Percentiles rank a stretch among this genome's conserved stretches.
Conservation (phyloP, 2,329 filamentous ascomycete genomes). For the Cercospora brassicicola region DNA sequence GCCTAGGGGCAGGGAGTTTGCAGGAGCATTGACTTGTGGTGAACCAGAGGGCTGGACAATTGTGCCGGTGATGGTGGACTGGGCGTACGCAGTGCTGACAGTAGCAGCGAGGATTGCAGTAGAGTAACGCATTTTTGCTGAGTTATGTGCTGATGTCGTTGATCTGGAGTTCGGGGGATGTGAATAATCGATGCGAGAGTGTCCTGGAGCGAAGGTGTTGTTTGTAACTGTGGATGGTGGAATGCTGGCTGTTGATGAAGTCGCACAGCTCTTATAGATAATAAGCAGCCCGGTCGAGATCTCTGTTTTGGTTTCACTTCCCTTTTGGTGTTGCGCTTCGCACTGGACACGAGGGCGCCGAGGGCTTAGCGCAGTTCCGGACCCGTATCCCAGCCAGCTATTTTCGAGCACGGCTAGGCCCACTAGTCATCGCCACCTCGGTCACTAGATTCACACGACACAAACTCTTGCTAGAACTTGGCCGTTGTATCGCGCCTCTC, state of each 20-base stretch:
- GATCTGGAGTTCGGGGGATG: background rate
- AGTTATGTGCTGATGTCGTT: background rate
- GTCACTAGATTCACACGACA: constrained; percentile 1
- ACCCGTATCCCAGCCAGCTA: background rate
- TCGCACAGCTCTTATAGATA: background rate
- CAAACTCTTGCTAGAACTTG: background rate
- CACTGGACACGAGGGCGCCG: background rate
- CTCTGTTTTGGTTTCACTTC: background rate
- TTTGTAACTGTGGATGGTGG: background rate
- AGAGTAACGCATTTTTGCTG: constrained; percentile 21
- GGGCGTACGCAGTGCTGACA: constrained; percentile 12
- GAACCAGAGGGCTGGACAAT: constrained; percentile 20
- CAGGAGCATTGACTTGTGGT: constrained; percentile 22
- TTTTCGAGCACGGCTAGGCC: background rate
- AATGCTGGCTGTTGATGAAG: background rate
- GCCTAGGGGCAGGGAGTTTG: constrained; percentile 28
- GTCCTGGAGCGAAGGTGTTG: background rate
- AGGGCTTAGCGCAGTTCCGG: background rate
- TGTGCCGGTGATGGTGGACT: constrained; percentile 16
- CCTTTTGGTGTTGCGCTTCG: background rate
- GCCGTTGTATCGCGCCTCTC: background rate
- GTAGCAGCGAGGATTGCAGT: constrained; percentile 19
- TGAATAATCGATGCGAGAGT: background rate
- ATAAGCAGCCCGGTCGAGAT: background rate
- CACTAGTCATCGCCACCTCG: background rate